Conservation (phyloP, 164 flowering plant genomes). For the Vitis amurensis region DNA sequence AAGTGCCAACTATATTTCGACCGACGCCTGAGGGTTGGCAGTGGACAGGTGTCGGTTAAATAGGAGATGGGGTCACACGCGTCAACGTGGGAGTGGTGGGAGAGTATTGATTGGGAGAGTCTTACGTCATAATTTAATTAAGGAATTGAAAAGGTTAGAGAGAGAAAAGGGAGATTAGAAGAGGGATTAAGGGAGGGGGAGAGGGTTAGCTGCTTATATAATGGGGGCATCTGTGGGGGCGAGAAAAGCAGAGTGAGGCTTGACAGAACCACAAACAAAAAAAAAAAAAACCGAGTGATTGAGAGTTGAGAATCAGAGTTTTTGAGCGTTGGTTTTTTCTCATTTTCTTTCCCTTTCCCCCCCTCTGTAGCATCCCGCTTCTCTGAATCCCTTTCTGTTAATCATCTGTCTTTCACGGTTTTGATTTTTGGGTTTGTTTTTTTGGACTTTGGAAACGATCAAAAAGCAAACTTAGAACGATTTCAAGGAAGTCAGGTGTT, state of each 20-base stretch:
- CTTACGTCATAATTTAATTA: constrained; percentile 5
- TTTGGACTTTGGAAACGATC: constrained; percentile 1
- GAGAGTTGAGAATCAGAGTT: constrained; percentile 8
- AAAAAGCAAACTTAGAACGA: constrained; percentile 41
- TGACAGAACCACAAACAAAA: constrained; percentile 4
- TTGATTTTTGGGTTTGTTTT: constrained; percentile 38
- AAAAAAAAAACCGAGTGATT: constrained; percentile 11
- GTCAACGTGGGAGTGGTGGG: constrained; percentile 8
- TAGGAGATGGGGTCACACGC: not conserved
- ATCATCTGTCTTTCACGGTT: constrained; percentile 46
- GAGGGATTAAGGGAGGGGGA: not conserved
- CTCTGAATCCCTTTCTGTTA: constrained; percentile 57
- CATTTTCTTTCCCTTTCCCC: not conserved
- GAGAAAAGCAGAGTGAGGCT: constrained; percentile 14
- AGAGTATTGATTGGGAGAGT: constrained; percentile 2
- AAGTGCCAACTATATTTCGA: not conserved
- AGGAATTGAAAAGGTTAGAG: constrained; percentile 6
- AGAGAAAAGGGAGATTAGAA: constrained; percentile 2
- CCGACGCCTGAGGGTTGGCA: constrained; percentile 11
- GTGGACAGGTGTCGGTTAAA: constrained; percentile 22
- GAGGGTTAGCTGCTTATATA: not conserved
- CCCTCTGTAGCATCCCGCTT: constrained; percentile 45
- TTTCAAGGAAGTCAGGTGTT: constrained; percentile 49
- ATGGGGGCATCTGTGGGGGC: not conserved
- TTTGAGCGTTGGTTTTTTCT: constrained; percentile 1